These are phyloP conservation scores for Dactylis glomerata DNA, from an alignment of 176 grass and related monocot species.

Conservation along the genomic window DNA sequence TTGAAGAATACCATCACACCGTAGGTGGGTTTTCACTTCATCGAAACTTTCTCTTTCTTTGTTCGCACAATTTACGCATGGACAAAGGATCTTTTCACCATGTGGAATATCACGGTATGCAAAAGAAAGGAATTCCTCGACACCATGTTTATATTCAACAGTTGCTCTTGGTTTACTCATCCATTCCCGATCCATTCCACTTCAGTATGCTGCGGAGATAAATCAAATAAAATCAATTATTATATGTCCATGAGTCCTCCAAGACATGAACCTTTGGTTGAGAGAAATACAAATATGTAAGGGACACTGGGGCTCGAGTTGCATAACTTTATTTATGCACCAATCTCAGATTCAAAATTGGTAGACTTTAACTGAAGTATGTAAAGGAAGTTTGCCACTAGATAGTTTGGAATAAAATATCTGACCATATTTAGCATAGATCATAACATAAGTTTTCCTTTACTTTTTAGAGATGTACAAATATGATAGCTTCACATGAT, in stretches of 20 bases:
- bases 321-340: background rate
- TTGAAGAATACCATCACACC: conserved; percentile 15
- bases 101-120: background rate
- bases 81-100: background rate
- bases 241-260: background rate
- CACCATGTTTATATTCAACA: background rate
- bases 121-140: too few relatives aligned
- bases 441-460: too few relatives aligned
- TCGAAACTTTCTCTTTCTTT: background rate
- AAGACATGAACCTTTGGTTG: background rate
- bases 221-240: background rate
- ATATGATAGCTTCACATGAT: too few relatives aligned
- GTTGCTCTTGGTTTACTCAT: conserved; percentile 11
- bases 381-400: too few relatives aligned
- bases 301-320: background rate
- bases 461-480: too few relatives aligned
- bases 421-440: too few relatives aligned
- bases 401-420: too few relatives aligned
- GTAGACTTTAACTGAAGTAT: too few relatives aligned
- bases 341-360: background rate
- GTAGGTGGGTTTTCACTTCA: background rate
- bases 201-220: background rate
- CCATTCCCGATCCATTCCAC: background rate
- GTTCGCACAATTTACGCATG: background rate
- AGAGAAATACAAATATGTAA: background rate